Conservation (phyloP, 75 land plant species). For the Picea glauca region DNA sequence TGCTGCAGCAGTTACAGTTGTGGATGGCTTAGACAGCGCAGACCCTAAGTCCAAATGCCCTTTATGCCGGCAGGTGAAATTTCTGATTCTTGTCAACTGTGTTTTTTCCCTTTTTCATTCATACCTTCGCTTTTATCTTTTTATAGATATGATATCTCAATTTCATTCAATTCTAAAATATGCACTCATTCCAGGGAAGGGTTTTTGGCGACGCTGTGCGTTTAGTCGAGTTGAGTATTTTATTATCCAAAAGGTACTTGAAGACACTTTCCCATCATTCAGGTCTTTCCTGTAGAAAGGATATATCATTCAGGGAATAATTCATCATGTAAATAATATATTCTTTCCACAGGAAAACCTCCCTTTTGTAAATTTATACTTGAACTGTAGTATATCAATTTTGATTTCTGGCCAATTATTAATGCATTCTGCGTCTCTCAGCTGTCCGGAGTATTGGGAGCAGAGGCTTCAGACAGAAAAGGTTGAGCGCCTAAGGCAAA, state of each 20-base stretch:
- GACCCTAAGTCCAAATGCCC: constrained; percentile 57
- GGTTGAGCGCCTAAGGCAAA: constrained; percentile 52
- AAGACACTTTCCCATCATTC: background rate
- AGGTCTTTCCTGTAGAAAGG: background rate
- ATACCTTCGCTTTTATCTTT: background rate
- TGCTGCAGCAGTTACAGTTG: constrained; percentile 67
- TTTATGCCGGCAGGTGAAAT: constrained; percentile 68
- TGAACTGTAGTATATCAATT: background rate
- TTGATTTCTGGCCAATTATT: background rate
- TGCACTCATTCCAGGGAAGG: constrained; percentile 37
- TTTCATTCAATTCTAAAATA: background rate
- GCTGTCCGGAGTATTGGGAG: constrained; percentile 79
- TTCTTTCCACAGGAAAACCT: background rate
- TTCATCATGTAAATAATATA: background rate
- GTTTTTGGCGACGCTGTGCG: constrained; percentile 70
- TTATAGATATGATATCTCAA: background rate
- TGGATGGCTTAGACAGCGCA: constrained; percentile 68
- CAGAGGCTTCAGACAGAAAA: constrained; percentile 55
- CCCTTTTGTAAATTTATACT: background rate
- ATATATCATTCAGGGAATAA: no score
- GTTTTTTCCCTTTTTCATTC: background rate
- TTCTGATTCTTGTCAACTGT: background rate
- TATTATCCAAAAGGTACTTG: constrained; percentile 56
- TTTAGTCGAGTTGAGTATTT: constrained; percentile 63
- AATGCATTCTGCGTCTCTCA: constrained; percentile 15